A percentile compares a stretch with the other conserved stretches of the same genome.
phyloP scores from a whole-genome alignment of 164 flowering plant genomes.

The Umbilicus rupestris region DNA sequence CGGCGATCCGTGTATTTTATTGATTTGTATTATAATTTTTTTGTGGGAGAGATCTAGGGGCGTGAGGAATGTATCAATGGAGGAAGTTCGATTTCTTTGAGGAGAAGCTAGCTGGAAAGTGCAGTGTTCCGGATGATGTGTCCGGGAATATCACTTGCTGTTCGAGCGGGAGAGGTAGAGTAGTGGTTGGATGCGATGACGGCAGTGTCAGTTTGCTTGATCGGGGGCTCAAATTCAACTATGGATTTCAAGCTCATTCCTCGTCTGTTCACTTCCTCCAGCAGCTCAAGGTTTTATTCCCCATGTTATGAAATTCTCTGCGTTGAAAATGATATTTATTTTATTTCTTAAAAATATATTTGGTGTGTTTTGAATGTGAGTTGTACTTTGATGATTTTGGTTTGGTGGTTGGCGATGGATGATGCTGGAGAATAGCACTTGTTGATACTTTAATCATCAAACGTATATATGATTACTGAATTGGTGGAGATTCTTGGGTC shows the following conservation, averaged over 20 bases:
- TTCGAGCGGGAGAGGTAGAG: slow-evolving; percentile 80
- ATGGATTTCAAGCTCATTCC: slow-evolving; percentile 73
- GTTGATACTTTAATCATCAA: not conserved
- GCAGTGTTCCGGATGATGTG: slow-evolving; percentile 56
- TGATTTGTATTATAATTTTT: not conserved
- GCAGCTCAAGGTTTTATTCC: slow-evolving; percentile 75
- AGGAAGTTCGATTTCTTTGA: slow-evolving; percentile 97
- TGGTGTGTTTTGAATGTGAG: no score
- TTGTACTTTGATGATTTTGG: no score
- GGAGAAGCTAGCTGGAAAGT: slow-evolving; percentile 60
- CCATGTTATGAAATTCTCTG: no score
- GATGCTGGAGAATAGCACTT: no score
- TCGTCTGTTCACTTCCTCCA: slow-evolving; percentile 70
- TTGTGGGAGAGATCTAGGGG: not conserved
- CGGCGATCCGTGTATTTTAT: not conserved
- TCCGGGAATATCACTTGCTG: slow-evolving; percentile 54
- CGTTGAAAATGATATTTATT: no score
- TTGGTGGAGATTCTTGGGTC: no score
- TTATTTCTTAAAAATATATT: no score
- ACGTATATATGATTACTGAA: not conserved
- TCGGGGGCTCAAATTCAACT: slow-evolving; percentile 77
- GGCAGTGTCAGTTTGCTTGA: slow-evolving; percentile 70
- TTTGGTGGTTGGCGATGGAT: no score
- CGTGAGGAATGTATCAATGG: slow-evolving; percentile 72
- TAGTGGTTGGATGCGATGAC: slow-evolving; percentile 68